Evolutionary conservation across 202 grass and related monocot species (phyloP).

Genomic region (Setaria viridis): DNA sequence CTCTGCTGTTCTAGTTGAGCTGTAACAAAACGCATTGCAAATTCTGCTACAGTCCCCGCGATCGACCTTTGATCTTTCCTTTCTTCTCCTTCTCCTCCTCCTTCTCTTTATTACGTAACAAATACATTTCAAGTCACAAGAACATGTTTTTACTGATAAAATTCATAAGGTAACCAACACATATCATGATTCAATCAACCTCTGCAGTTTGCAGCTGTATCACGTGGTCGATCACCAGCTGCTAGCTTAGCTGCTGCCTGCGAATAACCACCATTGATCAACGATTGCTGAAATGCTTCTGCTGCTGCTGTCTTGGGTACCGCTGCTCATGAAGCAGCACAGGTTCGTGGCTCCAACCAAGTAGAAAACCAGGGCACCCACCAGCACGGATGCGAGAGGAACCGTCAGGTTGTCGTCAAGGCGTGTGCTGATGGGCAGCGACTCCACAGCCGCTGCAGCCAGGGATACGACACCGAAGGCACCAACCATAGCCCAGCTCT

Average conservation of each 20-base stretch:
- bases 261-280: constrained; percentile 8
- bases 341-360: constrained; percentile 14
- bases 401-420: constrained; percentile 91
- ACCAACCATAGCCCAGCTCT: constrained; percentile 62
- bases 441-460: constrained; percentile 65
- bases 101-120: too few species aligned
- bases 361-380: constrained; percentile 58
- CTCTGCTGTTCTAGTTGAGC: too few species aligned
- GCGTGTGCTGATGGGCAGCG: constrained; percentile 69
- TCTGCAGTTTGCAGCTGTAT: not conserved
- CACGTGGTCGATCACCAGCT: not conserved
- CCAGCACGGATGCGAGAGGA: constrained; percentile 53
- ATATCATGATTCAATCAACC: not conserved
- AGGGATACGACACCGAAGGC: constrained; percentile 64
- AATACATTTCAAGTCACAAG: not conserved
- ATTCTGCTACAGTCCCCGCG: not conserved
- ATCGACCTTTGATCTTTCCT: not conserved
- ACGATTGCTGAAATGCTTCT: not conserved
- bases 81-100: too few species aligned
- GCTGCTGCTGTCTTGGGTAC: not conserved
- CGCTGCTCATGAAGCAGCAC: constrained; percentile 47
- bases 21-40: not conserved
- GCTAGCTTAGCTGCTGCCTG: not conserved
- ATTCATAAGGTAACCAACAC: not conserved
- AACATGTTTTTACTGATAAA: not conserved